These are phyloP conservation scores for Platanthera zijinensis DNA, from an alignment of 106 monocot species.

Conservation along the genomic window DNA sequence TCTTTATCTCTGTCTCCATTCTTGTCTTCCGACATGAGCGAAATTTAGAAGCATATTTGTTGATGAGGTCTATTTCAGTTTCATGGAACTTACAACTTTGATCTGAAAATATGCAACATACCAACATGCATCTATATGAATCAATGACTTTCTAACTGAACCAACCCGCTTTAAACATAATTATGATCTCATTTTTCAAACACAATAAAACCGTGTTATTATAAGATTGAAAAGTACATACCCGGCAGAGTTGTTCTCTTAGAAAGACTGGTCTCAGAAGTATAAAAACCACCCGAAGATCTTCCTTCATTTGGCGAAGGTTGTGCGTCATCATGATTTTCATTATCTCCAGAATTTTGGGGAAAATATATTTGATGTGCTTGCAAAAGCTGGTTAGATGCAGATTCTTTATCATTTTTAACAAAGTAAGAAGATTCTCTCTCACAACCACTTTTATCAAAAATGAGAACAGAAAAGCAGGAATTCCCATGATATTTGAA, in stretches of 20 bases:
- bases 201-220: neutral
- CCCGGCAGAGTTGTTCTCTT: neutral
- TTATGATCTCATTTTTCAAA: neutral
- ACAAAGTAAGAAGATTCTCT: constrained; percentile 8
- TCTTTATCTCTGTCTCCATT: neutral
- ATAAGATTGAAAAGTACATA: neutral
- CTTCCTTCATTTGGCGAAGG: neutral
- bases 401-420: neutral
- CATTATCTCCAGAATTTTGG: neutral
- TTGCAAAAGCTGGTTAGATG: neutral
- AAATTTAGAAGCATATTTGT: neutral
- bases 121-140: neutral
- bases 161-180: too few species aligned
- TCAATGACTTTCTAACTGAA: too few species aligned
- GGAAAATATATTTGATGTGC: neutral
- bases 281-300: neutral
- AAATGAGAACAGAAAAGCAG: constrained; percentile 17
- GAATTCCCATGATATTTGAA: constrained; percentile 19
- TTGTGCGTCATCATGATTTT: neutral
- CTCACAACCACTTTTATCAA: constrained; percentile 16
- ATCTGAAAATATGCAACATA: neutral
- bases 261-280: neutral
- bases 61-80: neutral
- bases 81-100: neutral
- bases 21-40: neutral